phyloP scores from a whole-genome alignment of 495 filamentous ascomycete species.

The Penicillium fimorum region DNA sequence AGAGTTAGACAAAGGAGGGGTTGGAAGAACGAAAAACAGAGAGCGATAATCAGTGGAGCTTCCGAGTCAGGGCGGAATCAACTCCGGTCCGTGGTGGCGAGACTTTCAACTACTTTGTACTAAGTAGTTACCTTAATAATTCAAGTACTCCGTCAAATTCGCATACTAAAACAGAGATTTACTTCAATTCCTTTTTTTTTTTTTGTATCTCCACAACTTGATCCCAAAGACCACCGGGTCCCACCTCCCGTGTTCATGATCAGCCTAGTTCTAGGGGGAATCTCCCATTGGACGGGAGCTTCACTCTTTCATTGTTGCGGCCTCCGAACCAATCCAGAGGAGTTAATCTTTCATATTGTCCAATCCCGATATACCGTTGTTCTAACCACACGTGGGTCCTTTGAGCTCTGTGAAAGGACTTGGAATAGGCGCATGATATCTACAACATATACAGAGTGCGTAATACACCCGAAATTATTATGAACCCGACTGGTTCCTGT shows the following conservation, averaged over 20 bases:
- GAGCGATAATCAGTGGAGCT: constrained; percentile 8
- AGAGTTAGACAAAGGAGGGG: constrained; percentile 5
- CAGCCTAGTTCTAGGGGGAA: background rate
- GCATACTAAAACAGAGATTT: background rate
- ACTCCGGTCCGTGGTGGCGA: constrained; percentile 25
- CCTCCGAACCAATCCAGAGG: background rate
- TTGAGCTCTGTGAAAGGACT: background rate
- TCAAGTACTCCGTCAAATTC: background rate
- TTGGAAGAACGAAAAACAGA: background rate
- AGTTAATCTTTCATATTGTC: background rate
- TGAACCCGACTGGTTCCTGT: background rate
- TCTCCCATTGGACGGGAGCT: background rate
- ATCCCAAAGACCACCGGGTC: background rate
- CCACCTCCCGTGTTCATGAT: background rate
- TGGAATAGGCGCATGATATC: background rate
- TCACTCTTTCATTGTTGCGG: background rate
- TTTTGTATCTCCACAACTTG: background rate
- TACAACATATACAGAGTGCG: background rate
- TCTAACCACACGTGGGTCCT: background rate
- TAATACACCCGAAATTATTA: background rate
- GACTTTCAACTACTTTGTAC: background rate
- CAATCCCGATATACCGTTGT: background rate
- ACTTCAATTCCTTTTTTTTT: background rate
- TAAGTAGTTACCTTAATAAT: background rate
- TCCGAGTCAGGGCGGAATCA: constrained; percentile 12